Conservation (phyloP, 805 yeast species). For the Tetrapisispora pingtungensis region DNA sequence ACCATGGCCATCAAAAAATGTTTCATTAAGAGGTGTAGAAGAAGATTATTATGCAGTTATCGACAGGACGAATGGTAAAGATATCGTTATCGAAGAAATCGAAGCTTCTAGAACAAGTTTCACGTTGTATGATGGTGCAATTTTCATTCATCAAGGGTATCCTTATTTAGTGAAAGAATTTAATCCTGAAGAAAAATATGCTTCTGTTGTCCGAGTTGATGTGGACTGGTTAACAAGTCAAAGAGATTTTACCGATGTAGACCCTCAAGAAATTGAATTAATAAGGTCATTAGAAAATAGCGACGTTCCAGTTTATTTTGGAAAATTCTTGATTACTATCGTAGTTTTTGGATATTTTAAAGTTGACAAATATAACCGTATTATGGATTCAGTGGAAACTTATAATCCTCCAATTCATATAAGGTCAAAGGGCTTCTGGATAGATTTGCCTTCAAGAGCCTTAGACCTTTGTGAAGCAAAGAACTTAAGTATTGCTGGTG, state of each 20-base stretch:
- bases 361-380: conserved; percentile 60
- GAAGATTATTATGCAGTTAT: conserved; percentile 80
- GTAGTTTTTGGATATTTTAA: conserved; percentile 91
- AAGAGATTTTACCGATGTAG: conserved; percentile 88
- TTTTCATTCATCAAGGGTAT: conserved; percentile 86
- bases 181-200: conserved; percentile 66
- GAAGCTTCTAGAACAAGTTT: conserved; percentile 85
- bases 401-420: conserved; percentile 71
- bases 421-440: conserved; percentile 79
- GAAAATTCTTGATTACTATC: conserved; percentile 60
- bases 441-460: conserved; percentile 67
- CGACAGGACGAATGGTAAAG: conserved; percentile 70
- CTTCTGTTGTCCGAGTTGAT: conserved; percentile 76
- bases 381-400: conserved; percentile 91
- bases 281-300: conserved; percentile 45
- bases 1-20: conserved; percentile 74
- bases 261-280: conserved; percentile 64
- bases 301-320: conserved; percentile 60
- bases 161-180: conserved; percentile 82
- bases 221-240: conserved; percentile 93
- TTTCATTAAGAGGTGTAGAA: conserved; percentile 74
- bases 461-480: conserved; percentile 49
- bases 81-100: conserved; percentile 74
- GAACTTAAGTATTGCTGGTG: conserved; percentile 66
- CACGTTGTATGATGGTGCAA: conserved; percentile 86